A percentile compares a stretch with the other conserved stretches of the same genome.
These are phyloP conservation scores for Amorphotheca resinae DNA, from an alignment of 495 filamentous ascomycete species.

Conservation along the genomic window DNA sequence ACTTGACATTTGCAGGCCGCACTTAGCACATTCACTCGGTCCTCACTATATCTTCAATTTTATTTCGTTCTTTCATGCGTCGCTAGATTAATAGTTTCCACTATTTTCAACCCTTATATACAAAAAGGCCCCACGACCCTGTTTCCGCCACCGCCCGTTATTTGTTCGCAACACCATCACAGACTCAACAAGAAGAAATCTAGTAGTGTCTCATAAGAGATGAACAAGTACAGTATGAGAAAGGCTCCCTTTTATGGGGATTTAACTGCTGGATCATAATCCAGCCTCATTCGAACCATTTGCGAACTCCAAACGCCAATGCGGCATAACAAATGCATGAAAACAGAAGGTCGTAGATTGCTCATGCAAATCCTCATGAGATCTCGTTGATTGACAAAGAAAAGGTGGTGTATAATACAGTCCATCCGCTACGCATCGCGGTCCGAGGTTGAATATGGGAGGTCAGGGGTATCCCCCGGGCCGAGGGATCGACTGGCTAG, in stretches of 20 bases:
- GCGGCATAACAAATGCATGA: slow-evolving; percentile 17
- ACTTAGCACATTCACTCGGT: not conserved
- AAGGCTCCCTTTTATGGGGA: not conserved
- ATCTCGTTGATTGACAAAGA: slow-evolving; percentile 17
- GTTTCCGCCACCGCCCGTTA: too few relatives aligned
- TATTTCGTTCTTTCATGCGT: slow-evolving; percentile 1
- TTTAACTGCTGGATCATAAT: not conserved
- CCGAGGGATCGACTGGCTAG: slow-evolving; percentile 36
- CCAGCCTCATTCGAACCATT: not conserved
- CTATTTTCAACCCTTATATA: slow-evolving; percentile 18
- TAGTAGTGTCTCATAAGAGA: slow-evolving; percentile 1
- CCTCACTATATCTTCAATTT: not conserved
- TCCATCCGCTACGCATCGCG: not conserved
- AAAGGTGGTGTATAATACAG: slow-evolving; percentile 18
- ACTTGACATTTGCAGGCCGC: not conserved
- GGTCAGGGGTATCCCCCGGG: too few relatives aligned
- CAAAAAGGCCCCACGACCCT: too few relatives aligned
- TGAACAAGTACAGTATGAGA: not conserved
- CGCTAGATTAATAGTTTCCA: slow-evolving; percentile 15
- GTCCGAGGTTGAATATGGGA: slow-evolving; percentile 1
- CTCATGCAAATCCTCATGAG: slow-evolving; percentile 22
- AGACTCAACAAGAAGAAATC: slow-evolving; percentile 8
- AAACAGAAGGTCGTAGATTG: slow-evolving; percentile 18
- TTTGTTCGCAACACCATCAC: slow-evolving; percentile 3
- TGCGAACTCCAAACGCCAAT: slow-evolving; percentile 14